Percentiles rank a stretch among this genome's conserved stretches.
Evolutionary conservation across 257 asterid species (phyloP).

Genomic region (Solanum pimpinellifolium): DNA sequence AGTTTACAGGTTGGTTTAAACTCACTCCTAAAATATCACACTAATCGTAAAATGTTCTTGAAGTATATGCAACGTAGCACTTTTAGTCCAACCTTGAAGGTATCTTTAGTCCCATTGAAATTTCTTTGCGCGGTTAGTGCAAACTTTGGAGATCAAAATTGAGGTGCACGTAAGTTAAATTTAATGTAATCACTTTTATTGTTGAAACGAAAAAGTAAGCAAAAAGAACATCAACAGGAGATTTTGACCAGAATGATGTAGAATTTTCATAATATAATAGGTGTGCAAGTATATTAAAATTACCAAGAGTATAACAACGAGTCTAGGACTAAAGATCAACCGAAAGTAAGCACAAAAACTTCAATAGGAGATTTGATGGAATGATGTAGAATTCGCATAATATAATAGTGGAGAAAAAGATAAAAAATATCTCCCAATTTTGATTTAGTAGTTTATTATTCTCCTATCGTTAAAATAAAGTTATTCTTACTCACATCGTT

Average conservation of each 20-base stretch:
- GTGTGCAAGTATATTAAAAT: not conserved
- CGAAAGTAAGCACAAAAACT: not conserved
- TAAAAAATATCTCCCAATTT: no score
- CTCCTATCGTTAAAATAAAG: accelerated
- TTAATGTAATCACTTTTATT: not conserved
- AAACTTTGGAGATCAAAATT: not conserved
- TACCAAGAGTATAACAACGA: not conserved
- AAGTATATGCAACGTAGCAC: not conserved
- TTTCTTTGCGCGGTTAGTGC: not conserved
- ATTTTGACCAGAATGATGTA: no score
- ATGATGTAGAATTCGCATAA: not conserved
- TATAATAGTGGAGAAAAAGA: no score
- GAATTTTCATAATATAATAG: not conserved
- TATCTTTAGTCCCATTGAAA: not conserved
- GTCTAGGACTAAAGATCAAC: not conserved
- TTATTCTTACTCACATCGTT: accelerated
- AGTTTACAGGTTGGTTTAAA: not conserved
- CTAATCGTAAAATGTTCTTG: not conserved
- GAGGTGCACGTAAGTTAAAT: not conserved
- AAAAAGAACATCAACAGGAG: not conserved
- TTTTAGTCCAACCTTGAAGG: not conserved
- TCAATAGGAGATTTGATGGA: not conserved
- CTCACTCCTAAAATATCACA: not conserved
- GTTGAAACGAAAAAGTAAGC: not conserved
- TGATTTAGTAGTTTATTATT: no score